Conservation (phyloP, 2,329 filamentous ascomycete species). For the Verticillium nubilum region DNA sequence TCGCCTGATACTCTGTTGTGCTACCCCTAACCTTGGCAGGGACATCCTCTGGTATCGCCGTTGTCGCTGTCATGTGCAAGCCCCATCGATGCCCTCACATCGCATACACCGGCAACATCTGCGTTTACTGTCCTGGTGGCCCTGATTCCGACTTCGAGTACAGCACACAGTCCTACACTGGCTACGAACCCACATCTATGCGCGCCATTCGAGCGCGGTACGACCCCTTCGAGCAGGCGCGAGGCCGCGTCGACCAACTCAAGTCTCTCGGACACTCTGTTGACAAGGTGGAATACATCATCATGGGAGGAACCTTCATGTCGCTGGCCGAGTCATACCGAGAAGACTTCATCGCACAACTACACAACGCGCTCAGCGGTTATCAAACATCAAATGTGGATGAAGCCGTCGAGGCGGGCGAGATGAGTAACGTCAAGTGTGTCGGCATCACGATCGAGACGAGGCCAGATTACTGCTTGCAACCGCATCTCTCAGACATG, state of each 20-base stretch:
- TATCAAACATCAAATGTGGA: constrained; percentile 94
- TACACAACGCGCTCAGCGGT: constrained; percentile 94
- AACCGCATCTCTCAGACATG: constrained; percentile 94
- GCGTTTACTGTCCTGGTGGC: constrained; percentile 95
- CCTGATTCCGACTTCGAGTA: constrained; percentile 99
- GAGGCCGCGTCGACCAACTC: constrained; percentile 93
- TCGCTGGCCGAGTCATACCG: constrained; percentile 84
- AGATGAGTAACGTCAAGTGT: constrained; percentile 96
- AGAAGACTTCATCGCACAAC: constrained; percentile 88
- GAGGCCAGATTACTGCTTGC: constrained; percentile 90
- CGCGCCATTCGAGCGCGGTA: constrained; percentile 94
- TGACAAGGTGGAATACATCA: constrained; percentile 99
- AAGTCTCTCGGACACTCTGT: constrained; percentile 93
- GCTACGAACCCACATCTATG: constrained; percentile 98
- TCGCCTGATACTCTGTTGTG: background rate
- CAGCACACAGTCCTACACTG: constrained; percentile 97
- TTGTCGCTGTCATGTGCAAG: constrained; percentile 99
- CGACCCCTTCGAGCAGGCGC: constrained; percentile 95
- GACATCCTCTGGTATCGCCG: constrained; percentile 93
- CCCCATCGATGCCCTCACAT: constrained; percentile 97
- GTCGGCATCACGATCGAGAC: constrained; percentile 99
- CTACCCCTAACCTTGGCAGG: constrained; percentile 36
- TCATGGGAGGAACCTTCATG: constrained; percentile 99
- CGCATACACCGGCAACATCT: constrained; percentile 97
- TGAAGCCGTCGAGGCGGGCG: constrained; percentile 87